Evolutionary conservation across 495 filamentous ascomycete genomes (phyloP), one percentile per base, ranked within the genome.

Genomic region (Talaromyces borbonicus): DNA sequence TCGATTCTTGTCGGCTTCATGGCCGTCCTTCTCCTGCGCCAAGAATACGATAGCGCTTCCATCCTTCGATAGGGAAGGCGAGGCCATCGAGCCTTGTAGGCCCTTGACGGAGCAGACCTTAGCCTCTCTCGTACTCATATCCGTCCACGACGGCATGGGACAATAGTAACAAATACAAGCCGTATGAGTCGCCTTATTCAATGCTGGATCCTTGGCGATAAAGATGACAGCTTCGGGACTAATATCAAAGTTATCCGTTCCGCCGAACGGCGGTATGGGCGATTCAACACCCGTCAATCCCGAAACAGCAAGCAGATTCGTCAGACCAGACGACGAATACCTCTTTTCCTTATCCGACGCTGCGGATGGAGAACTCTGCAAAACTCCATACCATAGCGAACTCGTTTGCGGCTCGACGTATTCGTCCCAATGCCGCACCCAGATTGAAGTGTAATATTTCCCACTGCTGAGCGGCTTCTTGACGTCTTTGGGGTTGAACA

Each of bases 1-100:
- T 3, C 85, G 72, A 38, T 89, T 84, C 61, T 87, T 85, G 66
- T 96, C 90, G 8, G 83, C 83, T 63, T 97, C 90, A 57, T 97
- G 95, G 18, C 87, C 87, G 52, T 83, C 78, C 49, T 79, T 68
- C 19, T 74, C 70, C 85, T 90, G 90, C 25, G 81, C 74, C 32
- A 88, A 77, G 50, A 95, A 88, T n/a, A 81, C 90, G 7, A 89
- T 74, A 37, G 73, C 73, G 40, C 69, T 74, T 1, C 85, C 87
- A 53, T 82, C 75, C 14, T 83, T 79, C 2, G 85, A 86, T 49
- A 95, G 84, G 4, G 80, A 75, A 1, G 90, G 90, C 5, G 71
- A 77, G 0, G 80, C 74, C 55, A 81, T 78, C 45, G 92, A 90
- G 0, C 90, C 90, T 47, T 82, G 71, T 1, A 79, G 60, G 6